Base-by-base conservation (phyloP, 441 rosid genomes). In the Jatropha podagrica region DNA sequence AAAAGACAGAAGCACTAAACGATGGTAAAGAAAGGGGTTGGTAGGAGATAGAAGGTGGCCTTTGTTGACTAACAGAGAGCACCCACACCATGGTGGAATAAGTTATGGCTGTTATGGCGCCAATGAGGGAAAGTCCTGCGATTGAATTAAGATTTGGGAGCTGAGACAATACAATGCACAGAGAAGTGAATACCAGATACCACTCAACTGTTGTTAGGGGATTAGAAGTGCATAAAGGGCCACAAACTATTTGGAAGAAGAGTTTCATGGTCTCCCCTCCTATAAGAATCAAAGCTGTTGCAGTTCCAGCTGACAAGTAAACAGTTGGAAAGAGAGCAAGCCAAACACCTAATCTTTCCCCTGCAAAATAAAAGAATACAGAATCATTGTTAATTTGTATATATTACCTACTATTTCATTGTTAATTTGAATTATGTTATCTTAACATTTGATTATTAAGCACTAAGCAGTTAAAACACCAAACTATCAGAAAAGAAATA, bases 231-330 rank as follows among this genome's bases (percentile, higher is more conserved):
- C 98, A 95, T 2, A 87, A 82, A 15, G 99, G 98, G 17, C 97
- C 99, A 6, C 98, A 95, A 71, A 93, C 98, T 82, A 88, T 90
- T 67, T 93, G 95, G 75, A 95, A 95, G 74, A 95, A 95, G 11
- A 93, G 89, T 80, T 95, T 95, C 99, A 93, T 88, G 7, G 98
- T 90, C 80, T 93, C 95, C 66, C 98, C 99, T 85, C 99, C 98
- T 5, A 95, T 83, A 66, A 95, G 89, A 85, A 95, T 91, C 78
- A 93, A 76, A 14, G 99, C 95, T 17, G 97, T 91, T 11, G 96
- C 97, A 2, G 99, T 93, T 85, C 99, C 98, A 63, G 95, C 98
- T 72, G 98, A 95, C 72, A 93, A 76, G 81, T 95, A 95, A 68
- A 93, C 98, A 3, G 98, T 93, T 0, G 99, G 99, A 82, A 95